Evolutionary conservation across 2,329 filamentous ascomycete species (phyloP).

Genomic region (Calonectria pseudoturangicola): DNA sequence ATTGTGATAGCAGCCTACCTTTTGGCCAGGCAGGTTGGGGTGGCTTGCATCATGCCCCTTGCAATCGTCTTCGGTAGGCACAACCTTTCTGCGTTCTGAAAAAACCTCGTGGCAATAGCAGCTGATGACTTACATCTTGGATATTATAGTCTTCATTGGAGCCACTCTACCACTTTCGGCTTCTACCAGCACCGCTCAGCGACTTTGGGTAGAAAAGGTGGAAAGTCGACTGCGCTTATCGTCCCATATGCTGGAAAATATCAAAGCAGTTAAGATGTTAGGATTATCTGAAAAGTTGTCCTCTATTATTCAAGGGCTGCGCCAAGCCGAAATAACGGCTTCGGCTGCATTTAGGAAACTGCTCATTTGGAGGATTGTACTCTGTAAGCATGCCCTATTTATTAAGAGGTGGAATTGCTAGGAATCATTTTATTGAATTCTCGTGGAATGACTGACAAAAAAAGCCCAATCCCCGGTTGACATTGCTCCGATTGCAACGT

Average conservation of each 20-base stretch:
- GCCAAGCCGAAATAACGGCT: not conserved
- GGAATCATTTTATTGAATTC: not conserved
- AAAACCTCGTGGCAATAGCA: not conserved
- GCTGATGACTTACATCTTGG: not conserved
- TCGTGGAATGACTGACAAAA: not conserved
- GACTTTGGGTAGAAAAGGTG: conserved; percentile 11
- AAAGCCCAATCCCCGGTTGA: conserved; percentile 1
- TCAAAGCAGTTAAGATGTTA: not conserved
- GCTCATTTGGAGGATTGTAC: conserved; percentile 11
- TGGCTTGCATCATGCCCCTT: conserved; percentile 12
- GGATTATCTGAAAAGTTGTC: conserved; percentile 4
- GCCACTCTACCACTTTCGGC: conserved; percentile 1
- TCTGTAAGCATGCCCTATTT: not conserved
- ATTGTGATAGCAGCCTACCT: conserved; percentile 1
- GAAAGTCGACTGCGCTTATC: not conserved
- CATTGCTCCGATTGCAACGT: not conserved
- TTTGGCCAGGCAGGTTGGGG: conserved; percentile 4
- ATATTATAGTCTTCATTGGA: not conserved
- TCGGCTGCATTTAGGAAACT: not conserved
- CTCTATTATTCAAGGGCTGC: not conserved
- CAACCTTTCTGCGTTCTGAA: not conserved
- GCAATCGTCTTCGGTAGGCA: not conserved
- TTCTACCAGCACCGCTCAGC: conserved; percentile 1
- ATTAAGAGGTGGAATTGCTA: not conserved
- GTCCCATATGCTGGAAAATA: not conserved